phyloP scores from a whole-genome alignment of 208 protist species.

The Trypanosoma grayi region DNA sequence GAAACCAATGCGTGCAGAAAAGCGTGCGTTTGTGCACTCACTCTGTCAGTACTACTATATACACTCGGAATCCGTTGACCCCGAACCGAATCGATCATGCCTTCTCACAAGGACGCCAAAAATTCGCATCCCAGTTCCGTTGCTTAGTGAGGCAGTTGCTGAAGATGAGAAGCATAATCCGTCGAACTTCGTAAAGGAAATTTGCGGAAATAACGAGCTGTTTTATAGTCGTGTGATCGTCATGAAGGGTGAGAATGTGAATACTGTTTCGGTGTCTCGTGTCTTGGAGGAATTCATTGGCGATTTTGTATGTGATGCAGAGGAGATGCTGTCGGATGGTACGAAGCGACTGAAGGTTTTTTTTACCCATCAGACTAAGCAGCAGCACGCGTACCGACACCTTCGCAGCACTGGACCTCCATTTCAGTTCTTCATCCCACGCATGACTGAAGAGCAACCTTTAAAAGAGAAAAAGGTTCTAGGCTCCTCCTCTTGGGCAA shows the following conservation, averaged over 20 bases:
- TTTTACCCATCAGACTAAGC: conserved; percentile 14
- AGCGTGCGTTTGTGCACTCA: conserved; percentile 55
- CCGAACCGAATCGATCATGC: conserved; percentile 45
- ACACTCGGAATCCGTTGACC: conserved; percentile 45
- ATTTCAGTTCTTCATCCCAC: conserved; percentile 23
- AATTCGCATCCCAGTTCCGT: conserved; percentile 31
- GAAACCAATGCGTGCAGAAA: conserved; percentile 33
- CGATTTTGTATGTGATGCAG: conserved; percentile 42
- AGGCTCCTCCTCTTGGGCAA: not conserved
- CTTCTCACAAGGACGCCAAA: conserved; percentile 47
- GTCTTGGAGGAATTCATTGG: conserved; percentile 41
- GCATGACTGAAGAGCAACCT: not conserved
- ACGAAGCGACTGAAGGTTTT: conserved; percentile 7
- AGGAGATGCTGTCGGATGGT: conserved; percentile 17
- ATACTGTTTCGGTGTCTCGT: conserved; percentile 25
- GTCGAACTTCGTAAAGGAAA: conserved; percentile 10
- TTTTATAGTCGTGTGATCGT: conserved; percentile 27
- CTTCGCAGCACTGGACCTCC: conserved; percentile 8
- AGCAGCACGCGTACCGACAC: conserved; percentile 11
- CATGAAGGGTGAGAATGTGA: conserved; percentile 36
- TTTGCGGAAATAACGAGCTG: not conserved
- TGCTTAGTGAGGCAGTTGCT: conserved; percentile 21
- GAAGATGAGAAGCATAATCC: conserved; percentile 10
- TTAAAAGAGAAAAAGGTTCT: not conserved
- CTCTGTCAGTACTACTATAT: conserved; percentile 65